Evolutionary conservation across 805 yeast species (phyloP).

Genomic region (Candida coleopterorum): DNA sequence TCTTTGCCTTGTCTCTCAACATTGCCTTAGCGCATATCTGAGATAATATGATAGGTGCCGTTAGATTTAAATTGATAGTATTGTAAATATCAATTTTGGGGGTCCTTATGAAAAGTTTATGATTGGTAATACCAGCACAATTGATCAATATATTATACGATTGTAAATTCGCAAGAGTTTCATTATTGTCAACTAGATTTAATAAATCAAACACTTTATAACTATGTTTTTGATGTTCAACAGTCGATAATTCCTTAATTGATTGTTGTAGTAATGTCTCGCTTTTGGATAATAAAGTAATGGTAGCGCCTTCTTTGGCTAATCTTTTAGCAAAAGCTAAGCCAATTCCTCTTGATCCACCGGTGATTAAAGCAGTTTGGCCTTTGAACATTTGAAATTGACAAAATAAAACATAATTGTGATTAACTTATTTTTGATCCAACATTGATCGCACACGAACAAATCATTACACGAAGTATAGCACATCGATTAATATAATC

Average conservation of each 20-base stretch:
- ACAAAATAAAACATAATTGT: too few species aligned
- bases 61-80: conserved; percentile 52
- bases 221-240: conserved; percentile 8
- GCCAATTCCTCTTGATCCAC: conserved; percentile 39
- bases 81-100: conserved; percentile 35
- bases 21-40: conserved; percentile 49
- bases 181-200: conserved; percentile 1
- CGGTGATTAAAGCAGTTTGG: conserved; percentile 34
- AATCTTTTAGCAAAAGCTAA: conserved; percentile 22
- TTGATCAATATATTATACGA: conserved; percentile 46
- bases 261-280: conserved; percentile 24
- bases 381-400: conserved; percentile 11
- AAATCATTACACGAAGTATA: too few species aligned
- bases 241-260: conserved; percentile 7
- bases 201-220: conserved; percentile 11
- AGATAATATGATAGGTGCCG: conserved; percentile 57
- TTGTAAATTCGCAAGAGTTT: neutral
- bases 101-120: conserved; percentile 44
- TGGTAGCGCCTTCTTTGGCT: conserved; percentile 27
- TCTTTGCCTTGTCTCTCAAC: conserved; percentile 24
- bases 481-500: too few species aligned
- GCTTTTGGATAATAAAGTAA: conserved; percentile 32
- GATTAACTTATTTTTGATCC: too few species aligned
- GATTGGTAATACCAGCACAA: conserved; percentile 65
- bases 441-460: too few species aligned